A percentile compares a stretch with the other conserved stretches of the same genome.
These are phyloP conservation scores for Emericellopsis atlantica DNA, from an alignment of 2,329 filamentous ascomycete genomes.

Conservation along the genomic window DNA sequence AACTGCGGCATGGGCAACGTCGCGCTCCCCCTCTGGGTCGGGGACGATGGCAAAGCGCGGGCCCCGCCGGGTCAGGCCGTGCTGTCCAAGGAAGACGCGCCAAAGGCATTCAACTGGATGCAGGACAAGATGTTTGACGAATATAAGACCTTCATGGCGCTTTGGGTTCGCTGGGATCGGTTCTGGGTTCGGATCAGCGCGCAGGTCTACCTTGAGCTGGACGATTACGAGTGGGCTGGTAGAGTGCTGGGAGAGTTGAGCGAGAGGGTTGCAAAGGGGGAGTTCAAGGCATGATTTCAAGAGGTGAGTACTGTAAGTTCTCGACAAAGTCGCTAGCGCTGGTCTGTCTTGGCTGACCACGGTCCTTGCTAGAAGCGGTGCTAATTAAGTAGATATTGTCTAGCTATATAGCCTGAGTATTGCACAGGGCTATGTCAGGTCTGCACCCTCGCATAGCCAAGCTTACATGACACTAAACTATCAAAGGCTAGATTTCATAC, in stretches of 20 bases:
- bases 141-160: slow-evolving; percentile 59
- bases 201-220: slow-evolving; percentile 71
- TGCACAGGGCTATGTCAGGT: no score
- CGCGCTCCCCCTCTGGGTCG: slow-evolving; percentile 48
- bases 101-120: slow-evolving; percentile 44
- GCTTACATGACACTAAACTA: no score
- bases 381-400: no score
- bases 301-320: no score
- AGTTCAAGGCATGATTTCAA: not conserved
- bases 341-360: no score
- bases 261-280: slow-evolving; percentile 20
- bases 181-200: slow-evolving; percentile 66
- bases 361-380: no score
- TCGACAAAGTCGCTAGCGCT: no score
- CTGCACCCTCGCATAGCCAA: no score
- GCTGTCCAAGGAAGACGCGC: slow-evolving; percentile 13
- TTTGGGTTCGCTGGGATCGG: slow-evolving; percentile 45
- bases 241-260: slow-evolving; percentile 38
- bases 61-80: slow-evolving; percentile 7
- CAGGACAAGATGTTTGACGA: slow-evolving; percentile 36
- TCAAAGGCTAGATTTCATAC: no score
- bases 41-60: slow-evolving; percentile 7
- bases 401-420: no score
- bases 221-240: slow-evolving; percentile 64
- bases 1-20: slow-evolving; percentile 64